Conservation (phyloP, 2,329 filamentous ascomycete species). For the Phyllosticta ampelicida region DNA sequence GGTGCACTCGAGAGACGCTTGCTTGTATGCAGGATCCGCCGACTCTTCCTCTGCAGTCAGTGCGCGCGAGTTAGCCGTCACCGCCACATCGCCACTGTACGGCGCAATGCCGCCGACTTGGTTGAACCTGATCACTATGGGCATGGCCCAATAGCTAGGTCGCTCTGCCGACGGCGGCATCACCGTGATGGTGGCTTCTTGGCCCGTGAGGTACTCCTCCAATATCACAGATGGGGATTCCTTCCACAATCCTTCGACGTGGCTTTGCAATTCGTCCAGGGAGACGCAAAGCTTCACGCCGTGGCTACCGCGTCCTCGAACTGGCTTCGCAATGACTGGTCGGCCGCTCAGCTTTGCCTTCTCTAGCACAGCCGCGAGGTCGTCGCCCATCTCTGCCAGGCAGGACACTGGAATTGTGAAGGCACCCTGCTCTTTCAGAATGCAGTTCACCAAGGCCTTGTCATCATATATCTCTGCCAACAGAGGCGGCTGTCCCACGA, state of each 20-base stretch:
- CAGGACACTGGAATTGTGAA: constrained; percentile 30
- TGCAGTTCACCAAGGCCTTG: constrained; percentile 39
- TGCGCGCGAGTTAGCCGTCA: constrained; percentile 37
- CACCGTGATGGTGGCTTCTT: constrained; percentile 42
- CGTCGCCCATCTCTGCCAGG: constrained; percentile 12
- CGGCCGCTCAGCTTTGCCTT: constrained; percentile 16
- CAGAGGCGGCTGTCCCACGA: constrained; percentile 38
- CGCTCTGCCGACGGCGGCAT: constrained; percentile 35
- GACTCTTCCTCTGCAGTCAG: constrained; percentile 23
- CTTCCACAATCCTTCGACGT: constrained; percentile 25
- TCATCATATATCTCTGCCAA: constrained; percentile 42
- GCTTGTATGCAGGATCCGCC: constrained; percentile 22
- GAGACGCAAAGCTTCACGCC: constrained; percentile 38
- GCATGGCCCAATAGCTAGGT: constrained; percentile 33
- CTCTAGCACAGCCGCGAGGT: constrained; percentile 3
- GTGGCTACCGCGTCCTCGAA: constrained; percentile 39
- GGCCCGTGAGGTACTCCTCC: constrained; percentile 38
- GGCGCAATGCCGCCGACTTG: constrained; percentile 38
- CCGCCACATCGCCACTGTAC: constrained; percentile 39
- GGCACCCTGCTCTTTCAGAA: constrained; percentile 25
- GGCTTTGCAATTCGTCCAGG: constrained; percentile 21
- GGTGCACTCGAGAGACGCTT: constrained; percentile 31
- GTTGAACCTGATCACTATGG: constrained; percentile 38
- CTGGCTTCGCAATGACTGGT: constrained; percentile 40
- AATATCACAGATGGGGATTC: constrained; percentile 33